These are phyloP conservation scores for Trypanosoma conorhini DNA, from an alignment of 208 protist species.

Conservation along the genomic window DNA sequence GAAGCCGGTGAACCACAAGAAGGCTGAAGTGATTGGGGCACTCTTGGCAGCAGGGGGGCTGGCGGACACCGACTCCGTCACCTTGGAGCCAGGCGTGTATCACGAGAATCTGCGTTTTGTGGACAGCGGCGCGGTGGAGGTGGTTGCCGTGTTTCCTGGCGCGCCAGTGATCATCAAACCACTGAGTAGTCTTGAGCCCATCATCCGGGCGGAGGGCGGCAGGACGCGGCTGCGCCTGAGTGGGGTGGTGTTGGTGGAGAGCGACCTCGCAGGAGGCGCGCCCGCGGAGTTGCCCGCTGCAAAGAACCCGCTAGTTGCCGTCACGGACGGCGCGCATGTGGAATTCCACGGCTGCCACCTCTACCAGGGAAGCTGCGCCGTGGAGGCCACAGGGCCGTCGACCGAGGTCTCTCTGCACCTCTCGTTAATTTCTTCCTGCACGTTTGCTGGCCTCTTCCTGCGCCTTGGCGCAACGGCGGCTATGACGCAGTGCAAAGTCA, in stretches of 20 bases:
- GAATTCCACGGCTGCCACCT: slow-evolving; percentile 61
- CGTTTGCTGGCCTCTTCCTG: slow-evolving; percentile 52
- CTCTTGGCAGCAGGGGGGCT: slow-evolving; percentile 1
- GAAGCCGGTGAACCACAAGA: slow-evolving; percentile 8
- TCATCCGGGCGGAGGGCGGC: slow-evolving; percentile 44
- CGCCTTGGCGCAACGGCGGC: slow-evolving; percentile 34
- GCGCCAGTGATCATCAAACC: slow-evolving; percentile 60
- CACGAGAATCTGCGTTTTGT: slow-evolving; percentile 47
- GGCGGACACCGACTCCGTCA: slow-evolving; percentile 27
- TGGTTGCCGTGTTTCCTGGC: slow-evolving; percentile 56
- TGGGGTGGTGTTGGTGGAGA: slow-evolving; percentile 50
- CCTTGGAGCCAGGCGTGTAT: slow-evolving; percentile 66
- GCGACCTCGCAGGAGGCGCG: not conserved
- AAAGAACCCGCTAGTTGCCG: slow-evolving; percentile 36
- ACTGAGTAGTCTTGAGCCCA: slow-evolving; percentile 38
- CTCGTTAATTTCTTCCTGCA: slow-evolving; percentile 55
- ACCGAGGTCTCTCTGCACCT: slow-evolving; percentile 44
- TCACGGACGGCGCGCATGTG: slow-evolving; percentile 37
- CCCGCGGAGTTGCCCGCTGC: slow-evolving; percentile 13
- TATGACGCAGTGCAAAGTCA: slow-evolving; percentile 44
- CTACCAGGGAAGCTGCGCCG: slow-evolving; percentile 50
- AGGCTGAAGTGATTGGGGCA: slow-evolving; percentile 13
- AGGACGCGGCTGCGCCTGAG: slow-evolving; percentile 32
- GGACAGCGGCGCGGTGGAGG: slow-evolving; percentile 36
- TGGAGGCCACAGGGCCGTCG: slow-evolving; percentile 33